Evolutionary conservation across 1,284 basidiomycete genomes (phyloP).

Genomic region (Ceratobasidium theobromae): DNA sequence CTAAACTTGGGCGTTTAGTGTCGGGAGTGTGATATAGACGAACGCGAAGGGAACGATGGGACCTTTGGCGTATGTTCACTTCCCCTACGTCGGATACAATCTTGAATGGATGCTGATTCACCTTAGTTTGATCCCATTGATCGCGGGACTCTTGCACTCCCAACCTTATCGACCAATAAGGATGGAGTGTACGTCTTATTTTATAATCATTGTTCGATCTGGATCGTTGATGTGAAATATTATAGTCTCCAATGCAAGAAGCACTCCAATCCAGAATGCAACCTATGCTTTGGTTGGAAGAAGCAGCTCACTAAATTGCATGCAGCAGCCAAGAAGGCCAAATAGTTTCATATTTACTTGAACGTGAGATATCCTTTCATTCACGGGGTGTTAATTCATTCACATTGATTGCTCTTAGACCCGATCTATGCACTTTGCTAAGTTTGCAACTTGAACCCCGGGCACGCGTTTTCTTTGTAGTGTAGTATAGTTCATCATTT

Average conservation of each 20-base stretch:
- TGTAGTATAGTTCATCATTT: not conserved
- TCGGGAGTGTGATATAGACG: constrained; percentile 43
- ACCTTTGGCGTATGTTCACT: constrained; percentile 43
- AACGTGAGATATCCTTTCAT: not conserved
- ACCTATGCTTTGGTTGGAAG: constrained; percentile 48
- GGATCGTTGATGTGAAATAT: too few species aligned
- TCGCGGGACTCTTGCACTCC: constrained; percentile 43
- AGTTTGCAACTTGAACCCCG: not conserved
- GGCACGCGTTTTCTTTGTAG: not conserved
- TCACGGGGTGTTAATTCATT: too few species aligned
- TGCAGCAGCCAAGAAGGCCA: constrained; percentile 39
- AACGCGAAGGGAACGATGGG: constrained; percentile 46
- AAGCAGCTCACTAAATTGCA: constrained; percentile 46
- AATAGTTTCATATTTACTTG: not conserved
- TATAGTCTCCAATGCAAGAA: constrained; percentile 44
- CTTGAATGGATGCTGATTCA: constrained; percentile 41
- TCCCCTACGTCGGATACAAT: not conserved
- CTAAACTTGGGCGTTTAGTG: constrained; percentile 34
- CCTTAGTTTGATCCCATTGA: constrained; percentile 35
- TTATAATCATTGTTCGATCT: not conserved
- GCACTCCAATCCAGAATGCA: constrained; percentile 45
- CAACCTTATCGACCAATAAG: constrained; percentile 44
- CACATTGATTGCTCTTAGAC: not conserved
- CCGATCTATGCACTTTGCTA: not conserved
- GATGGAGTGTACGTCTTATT: constrained; percentile 38